Conservation (phyloP, 2,329 filamentous ascomycete genomes). For the Cordyceps tenuipes region DNA sequence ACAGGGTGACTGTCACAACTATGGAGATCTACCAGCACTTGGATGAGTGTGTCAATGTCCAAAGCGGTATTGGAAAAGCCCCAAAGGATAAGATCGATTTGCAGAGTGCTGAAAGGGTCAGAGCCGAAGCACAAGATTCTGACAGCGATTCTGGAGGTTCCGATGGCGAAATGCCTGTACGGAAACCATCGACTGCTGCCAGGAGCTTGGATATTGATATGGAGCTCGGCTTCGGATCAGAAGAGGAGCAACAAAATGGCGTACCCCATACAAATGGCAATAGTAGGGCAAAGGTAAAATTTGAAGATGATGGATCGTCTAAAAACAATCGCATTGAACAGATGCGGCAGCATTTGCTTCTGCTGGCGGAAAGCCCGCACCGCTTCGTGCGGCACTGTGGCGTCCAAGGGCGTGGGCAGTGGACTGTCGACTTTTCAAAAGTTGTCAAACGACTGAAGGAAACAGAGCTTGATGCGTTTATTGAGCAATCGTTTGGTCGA, state of each 20-base stretch:
- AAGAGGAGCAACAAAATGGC: conserved; percentile 31
- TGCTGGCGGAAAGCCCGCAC: conserved; percentile 62
- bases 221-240: conserved; percentile 22
- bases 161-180: conserved; percentile 16
- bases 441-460: conserved; percentile 65
- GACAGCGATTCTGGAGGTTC: conserved; percentile 20
- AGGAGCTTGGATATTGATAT: conserved; percentile 12
- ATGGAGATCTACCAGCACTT: conserved; percentile 49
- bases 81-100: conserved; percentile 38
- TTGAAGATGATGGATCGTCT: conserved; percentile 37
- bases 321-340: conserved; percentile 44
- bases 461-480: conserved; percentile 71
- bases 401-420: conserved; percentile 57
- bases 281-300: conserved; percentile 38
- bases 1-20: conserved; percentile 38
- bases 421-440: conserved; percentile 74
- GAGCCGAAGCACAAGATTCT: conserved; percentile 23
- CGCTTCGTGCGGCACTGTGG: conserved; percentile 62
- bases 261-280: conserved; percentile 27
- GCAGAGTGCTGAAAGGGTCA: conserved; percentile 41
- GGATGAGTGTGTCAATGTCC: conserved; percentile 43
- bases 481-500: conserved; percentile 68
- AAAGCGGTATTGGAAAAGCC: conserved; percentile 49
- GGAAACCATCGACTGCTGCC: not conserved
- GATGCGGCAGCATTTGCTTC: conserved; percentile 63